A percentile compares a stretch with the other conserved stretches of the same genome.
Conservation (phyloP, 2,329 filamentous ascomycete genomes). For the Penicillium thymicola region DNA sequence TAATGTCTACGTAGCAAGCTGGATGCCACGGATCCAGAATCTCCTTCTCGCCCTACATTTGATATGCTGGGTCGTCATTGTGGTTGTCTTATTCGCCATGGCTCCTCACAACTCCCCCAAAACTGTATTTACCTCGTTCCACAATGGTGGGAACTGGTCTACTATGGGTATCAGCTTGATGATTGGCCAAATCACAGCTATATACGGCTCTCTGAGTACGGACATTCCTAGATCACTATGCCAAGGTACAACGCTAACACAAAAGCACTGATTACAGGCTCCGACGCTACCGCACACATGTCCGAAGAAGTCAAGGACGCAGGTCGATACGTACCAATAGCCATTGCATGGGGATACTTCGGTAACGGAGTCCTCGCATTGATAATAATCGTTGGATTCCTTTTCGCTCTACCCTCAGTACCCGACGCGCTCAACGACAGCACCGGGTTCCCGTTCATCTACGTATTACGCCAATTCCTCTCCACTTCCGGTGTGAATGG, state of each 20-base stretch:
- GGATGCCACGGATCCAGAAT: conserved; percentile 40
- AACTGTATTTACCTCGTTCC: conserved; percentile 38
- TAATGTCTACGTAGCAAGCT: conserved; percentile 36
- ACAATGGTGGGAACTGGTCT: conserved; percentile 40
- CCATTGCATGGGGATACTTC: conserved; percentile 46
- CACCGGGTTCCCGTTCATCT: conserved; percentile 48
- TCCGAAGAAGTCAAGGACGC: conserved; percentile 51
- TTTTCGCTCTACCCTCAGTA: conserved; percentile 36
- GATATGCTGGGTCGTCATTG: conserved; percentile 35
- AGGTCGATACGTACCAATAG: conserved; percentile 44
- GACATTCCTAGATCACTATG: neutral
- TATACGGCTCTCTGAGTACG: conserved; percentile 30
- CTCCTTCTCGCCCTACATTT: conserved; percentile 39
- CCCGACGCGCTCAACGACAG: conserved; percentile 37
- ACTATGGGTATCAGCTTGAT: conserved; percentile 35
- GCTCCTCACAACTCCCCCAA: conserved; percentile 27
- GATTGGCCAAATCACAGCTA: conserved; percentile 37
- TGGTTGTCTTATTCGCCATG: conserved; percentile 34
- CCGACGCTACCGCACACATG: conserved; percentile 37
- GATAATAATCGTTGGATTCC: conserved; percentile 45
- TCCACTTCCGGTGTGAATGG: conserved; percentile 26
- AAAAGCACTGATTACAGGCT: conserved; percentile 18
- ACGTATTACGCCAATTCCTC: conserved; percentile 42
- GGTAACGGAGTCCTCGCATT: conserved; percentile 46
- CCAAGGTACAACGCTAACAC: neutral